Base-by-base conservation (phyloP, 2,329 filamentous ascomycete genomes). In the Trichoderma arundinaceum region DNA sequence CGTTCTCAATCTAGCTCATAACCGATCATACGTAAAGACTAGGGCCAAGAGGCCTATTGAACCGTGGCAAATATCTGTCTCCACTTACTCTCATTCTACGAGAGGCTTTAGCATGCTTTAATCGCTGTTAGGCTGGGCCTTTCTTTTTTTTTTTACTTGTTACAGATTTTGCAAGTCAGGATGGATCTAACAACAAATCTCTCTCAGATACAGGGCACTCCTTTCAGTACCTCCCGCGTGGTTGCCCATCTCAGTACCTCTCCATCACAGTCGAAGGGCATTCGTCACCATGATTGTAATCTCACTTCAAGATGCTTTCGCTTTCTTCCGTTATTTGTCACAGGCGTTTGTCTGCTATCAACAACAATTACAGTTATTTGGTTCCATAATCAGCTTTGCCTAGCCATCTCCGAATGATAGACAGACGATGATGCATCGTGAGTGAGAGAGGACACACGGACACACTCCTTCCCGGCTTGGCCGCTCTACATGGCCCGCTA, bases 381-480 rank as follows among this genome's bases (percentile, higher is more conserved):
- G 3, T 9, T 46, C 17, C 4, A 9, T 46, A 44, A 7, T 44
- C 15, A 44, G 41, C 41, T 15, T 15, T 44, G 41, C 17, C 7
- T n/a, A n/a, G n/a, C 17, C 44, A 22, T 19, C 8, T 46, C 10
- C 7, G 44, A 46, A n/a, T 15, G 7, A n/a, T n/a, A 46, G 44
- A 46, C 44, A 46, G 44, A 22, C 44, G 17, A 46, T 46, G 44
- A 46, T 46, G 44, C 44, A 46, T 46, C 17, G 44, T 46, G 44
- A 46, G 44, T 46, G n/a, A 19, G 44, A 17, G 44, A 46, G 44
- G 44, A n/a, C 9, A 43, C 41, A 15, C 13, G 12, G 12, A 43
- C 6, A 43, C 41, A 7, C 41, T 43, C 35, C 35, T 10, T n/a
- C n/a, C 44, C n/a, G 17, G 44, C 44, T 22, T 19, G 10, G n/a